Percentiles rank a stretch among this genome's conserved stretches.
These are phyloP conservation scores for Coffea eugenioides DNA, from an alignment of 257 asterid genomes.

Conservation along the genomic window DNA sequence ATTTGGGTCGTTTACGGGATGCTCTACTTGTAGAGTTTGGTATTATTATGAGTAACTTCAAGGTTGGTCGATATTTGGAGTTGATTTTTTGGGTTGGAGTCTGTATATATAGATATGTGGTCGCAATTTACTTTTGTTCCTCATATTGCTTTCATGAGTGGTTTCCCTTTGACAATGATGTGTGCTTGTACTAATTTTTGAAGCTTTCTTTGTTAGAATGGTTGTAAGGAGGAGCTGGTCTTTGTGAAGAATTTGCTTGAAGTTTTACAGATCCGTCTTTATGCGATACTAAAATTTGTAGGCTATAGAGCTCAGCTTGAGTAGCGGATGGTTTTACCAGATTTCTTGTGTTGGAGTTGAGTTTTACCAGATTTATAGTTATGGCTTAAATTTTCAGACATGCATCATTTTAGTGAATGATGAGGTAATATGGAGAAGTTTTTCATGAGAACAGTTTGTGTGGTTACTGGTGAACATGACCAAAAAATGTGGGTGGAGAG, in stretches of 20 bases:
- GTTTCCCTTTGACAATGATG: not conserved
- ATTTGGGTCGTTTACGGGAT: not conserved
- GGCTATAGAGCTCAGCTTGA: not conserved
- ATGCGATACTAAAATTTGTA: not conserved
- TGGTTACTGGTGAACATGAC: too few relatives aligned
- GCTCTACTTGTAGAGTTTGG: not conserved
- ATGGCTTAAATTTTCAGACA: not conserved
- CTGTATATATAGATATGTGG: too few relatives aligned
- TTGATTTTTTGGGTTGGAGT: not conserved
- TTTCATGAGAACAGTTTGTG: too few relatives aligned
- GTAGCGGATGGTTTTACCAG: not conserved
- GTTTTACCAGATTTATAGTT: too few relatives aligned
- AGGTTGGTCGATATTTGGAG: not conserved
- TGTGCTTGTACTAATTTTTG: too few relatives aligned
- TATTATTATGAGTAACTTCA: not conserved
- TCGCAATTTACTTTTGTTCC: not conserved
- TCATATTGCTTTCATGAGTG: not conserved
- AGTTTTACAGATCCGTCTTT: not conserved
- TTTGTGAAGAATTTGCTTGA: not conserved
- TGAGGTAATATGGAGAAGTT: too few relatives aligned
- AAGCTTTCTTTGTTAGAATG: too few relatives aligned
- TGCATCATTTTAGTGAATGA: too few relatives aligned
- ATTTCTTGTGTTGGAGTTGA: too few relatives aligned
- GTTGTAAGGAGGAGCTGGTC: not conserved
- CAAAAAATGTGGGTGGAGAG: too few relatives aligned